phyloP scores from a whole-genome alignment of 768 basidiomycete species.

The Rhodosporidiobolus sp. region DNA sequence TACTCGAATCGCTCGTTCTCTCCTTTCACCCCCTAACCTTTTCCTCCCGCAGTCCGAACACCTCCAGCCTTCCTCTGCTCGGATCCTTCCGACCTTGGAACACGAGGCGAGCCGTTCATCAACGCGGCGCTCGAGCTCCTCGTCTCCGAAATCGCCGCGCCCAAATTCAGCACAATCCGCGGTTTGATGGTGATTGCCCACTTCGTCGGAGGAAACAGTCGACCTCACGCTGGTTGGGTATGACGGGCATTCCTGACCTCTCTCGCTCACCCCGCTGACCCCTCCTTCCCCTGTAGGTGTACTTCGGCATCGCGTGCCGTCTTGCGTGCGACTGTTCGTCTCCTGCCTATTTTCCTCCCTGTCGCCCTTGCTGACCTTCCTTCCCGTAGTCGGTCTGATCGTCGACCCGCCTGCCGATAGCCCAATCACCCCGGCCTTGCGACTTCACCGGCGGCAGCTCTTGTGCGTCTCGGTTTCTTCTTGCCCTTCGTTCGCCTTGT shows the following conservation, averaged over 20 bases:
- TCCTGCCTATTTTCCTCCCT: no score
- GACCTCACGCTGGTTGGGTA: background rate
- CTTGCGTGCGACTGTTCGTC: background rate
- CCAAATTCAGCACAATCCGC: background rate
- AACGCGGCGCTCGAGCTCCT: background rate
- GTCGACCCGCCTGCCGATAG: background rate
- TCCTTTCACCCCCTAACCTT: rapidly evolving
- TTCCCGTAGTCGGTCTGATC: background rate
- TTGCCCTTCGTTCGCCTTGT: no score
- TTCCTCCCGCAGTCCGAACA: background rate
- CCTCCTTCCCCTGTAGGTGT: background rate
- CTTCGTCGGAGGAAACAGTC: background rate
- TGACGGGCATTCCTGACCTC: no score
- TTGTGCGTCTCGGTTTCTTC: background rate
- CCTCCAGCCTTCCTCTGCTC: background rate
- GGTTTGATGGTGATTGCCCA: background rate
- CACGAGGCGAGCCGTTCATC: background rate
- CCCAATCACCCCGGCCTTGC: background rate
- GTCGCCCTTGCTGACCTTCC: no score
- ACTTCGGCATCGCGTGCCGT: background rate
- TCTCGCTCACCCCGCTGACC: background rate
- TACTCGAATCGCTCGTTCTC: no score
- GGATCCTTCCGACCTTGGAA: background rate
- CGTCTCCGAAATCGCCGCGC: background rate
- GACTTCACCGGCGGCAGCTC: background rate